A percentile compares a stretch with the other conserved stretches of the same genome.
phyloP scores from a whole-genome alignment of 305 asterid species.

The Lippia alba region DNA sequence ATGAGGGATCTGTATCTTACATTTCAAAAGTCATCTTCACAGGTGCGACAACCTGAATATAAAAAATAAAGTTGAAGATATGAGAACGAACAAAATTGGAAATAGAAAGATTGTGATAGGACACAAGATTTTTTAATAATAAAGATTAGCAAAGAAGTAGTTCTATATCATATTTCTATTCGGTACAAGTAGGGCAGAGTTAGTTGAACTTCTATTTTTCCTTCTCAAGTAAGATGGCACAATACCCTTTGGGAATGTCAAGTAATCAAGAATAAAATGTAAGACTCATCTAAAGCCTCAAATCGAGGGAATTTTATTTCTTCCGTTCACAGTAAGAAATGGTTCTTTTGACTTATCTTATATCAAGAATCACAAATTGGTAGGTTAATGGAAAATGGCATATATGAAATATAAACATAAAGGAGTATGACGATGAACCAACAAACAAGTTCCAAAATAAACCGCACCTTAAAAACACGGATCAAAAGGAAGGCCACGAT shows the following conservation, averaged over 20 bases:
- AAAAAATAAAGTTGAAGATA: conserved; percentile 28
- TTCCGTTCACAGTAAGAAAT: not conserved
- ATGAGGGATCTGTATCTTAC: conserved; percentile 56
- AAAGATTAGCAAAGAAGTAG: conserved; percentile 6
- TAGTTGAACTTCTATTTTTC: conserved; percentile 13
- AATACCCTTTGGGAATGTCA: conserved; percentile 16
- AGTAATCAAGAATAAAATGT: conserved; percentile 8
- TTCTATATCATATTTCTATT: conserved; percentile 12
- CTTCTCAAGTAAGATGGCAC: not conserved
- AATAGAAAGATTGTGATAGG: conserved; percentile 3
- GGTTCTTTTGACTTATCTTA: not conserved
- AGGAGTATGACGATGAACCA: not conserved
- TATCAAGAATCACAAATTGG: conserved; percentile 10
- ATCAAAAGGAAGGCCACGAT: conserved; percentile 86
- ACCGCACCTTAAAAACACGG: conserved; percentile 85
- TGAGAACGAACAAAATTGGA: conserved; percentile 14
- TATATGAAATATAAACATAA: conserved; percentile 5
- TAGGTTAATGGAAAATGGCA: conserved; percentile 2
- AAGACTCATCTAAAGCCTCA: not conserved
- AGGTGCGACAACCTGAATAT: conserved; percentile 87
- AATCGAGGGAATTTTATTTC: conserved; percentile 15
- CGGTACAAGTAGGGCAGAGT: not conserved
- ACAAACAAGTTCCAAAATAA: conserved; percentile 25
- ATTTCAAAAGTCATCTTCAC: conserved; percentile 98
- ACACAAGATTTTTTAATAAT: conserved; percentile 19